phyloP scores from a whole-genome alignment of 73 alveolate genomes.

The Diophrys sp. region DNA sequence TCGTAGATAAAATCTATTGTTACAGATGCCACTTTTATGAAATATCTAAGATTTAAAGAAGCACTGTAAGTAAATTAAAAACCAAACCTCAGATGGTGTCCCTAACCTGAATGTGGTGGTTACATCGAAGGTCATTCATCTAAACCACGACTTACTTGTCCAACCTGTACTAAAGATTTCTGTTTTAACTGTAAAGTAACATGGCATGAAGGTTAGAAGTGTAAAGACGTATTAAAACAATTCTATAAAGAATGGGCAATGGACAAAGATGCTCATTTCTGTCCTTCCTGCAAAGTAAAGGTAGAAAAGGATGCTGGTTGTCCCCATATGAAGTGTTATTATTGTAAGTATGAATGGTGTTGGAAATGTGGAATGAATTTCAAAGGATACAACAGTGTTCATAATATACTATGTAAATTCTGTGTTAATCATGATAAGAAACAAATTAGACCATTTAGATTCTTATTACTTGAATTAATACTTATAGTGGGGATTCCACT shows the following conservation, averaged over 20 bases:
- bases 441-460: too few relatives aligned
- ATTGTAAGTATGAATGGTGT: slow-evolving; percentile 78
- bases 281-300: slow-evolving; percentile 79
- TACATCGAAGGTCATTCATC: too few relatives aligned
- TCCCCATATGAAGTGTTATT: slow-evolving; percentile 84
- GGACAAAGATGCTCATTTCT: slow-evolving; percentile 58
- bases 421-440: neutral
- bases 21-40: too few relatives aligned
- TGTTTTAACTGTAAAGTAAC: neutral
- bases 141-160: too few relatives aligned
- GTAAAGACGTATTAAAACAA: slow-evolving; percentile 15
- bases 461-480: neutral
- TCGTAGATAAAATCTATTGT: too few relatives aligned
- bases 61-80: too few relatives aligned
- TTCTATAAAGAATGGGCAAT: slow-evolving; percentile 28
- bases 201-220: slow-evolving; percentile 25
- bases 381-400: neutral
- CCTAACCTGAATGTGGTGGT: too few relatives aligned
- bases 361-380: slow-evolving; percentile 73
- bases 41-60: too few relatives aligned
- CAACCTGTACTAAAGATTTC: neutral
- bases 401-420: neutral
- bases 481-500: neutral
- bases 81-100: too few relatives aligned
- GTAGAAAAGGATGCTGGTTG: slow-evolving; percentile 85